Evolutionary conservation across 2,329 filamentous ascomycete genomes (phyloP).

Genomic region (Fusarium equiseti): DNA sequence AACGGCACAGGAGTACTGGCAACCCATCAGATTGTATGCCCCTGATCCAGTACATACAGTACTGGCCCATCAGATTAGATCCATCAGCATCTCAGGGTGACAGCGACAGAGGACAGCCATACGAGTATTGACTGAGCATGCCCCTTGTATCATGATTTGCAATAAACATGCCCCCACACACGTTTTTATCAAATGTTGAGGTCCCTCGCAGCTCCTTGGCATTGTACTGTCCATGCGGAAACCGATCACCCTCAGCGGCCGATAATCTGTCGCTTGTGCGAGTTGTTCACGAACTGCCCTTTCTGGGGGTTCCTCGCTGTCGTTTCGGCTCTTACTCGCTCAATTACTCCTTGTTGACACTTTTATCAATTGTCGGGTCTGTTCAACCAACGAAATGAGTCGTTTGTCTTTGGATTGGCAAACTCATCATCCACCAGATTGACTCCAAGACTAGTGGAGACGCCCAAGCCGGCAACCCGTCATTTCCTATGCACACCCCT

Average conservation of each 20-base stretch:
- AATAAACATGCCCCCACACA: conserved; percentile 17
- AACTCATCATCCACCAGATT: conserved; percentile 31
- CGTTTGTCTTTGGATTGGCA: conserved; percentile 35
- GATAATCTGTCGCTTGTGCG: neutral
- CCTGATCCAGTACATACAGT: conserved; percentile 2
- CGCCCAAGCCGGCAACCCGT: conserved; percentile 17
- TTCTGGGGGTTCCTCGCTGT: conserved; percentile 8
- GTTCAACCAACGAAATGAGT: conserved; percentile 22
- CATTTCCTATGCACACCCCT: conserved; percentile 36
- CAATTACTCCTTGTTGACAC: conserved; percentile 16
- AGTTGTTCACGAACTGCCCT: conserved; percentile 15
- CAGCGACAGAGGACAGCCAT: neutral
- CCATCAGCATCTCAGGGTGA: conserved; percentile 6
- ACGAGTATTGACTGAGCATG: neutral
- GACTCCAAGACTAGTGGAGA: conserved; percentile 28
- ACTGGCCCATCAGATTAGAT: conserved; percentile 33
- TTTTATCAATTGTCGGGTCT: conserved; percentile 9
- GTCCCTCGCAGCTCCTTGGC: conserved; percentile 6
- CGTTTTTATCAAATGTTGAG: conserved; percentile 17
- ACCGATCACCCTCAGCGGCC: neutral
- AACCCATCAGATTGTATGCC: conserved; percentile 6
- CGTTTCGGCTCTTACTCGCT: conserved; percentile 36
- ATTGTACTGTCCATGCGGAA: neutral
- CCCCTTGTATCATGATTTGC: neutral
- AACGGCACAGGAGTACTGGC: conserved; percentile 9